Conservation (phyloP, 2,329 filamentous ascomycete genomes). For the Myriosclerotinia scirpicola region DNA sequence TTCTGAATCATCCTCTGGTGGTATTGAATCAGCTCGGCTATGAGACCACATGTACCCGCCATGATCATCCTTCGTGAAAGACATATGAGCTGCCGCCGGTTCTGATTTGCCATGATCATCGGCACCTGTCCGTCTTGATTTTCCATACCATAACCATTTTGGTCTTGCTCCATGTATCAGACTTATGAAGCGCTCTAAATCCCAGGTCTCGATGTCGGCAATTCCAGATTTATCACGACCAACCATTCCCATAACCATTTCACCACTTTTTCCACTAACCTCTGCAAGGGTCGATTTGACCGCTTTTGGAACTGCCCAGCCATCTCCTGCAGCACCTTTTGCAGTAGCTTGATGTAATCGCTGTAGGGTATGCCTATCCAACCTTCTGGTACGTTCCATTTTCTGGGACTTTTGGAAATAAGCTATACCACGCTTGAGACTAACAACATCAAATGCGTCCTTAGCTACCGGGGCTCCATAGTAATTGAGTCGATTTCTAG, state of each 20-base stretch:
- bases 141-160: conserved; percentile 95
- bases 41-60: conserved; percentile 48
- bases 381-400: conserved; percentile 70
- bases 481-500: conserved; percentile 83
- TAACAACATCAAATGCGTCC: conserved; percentile 84
- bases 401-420: conserved; percentile 91
- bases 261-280: conserved; percentile 88
- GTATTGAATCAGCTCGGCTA: conserved; percentile 53
- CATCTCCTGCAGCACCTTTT: conserved; percentile 85
- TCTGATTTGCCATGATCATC: conserved; percentile 48
- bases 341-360: conserved; percentile 80
- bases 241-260: conserved; percentile 95
- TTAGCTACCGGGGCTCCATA: conserved; percentile 82
- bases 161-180: conserved; percentile 77
- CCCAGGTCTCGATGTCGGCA: conserved; percentile 86
- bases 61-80: conserved; percentile 59
- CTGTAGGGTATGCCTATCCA: conserved; percentile 82
- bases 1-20: conserved; percentile 54
- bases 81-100: conserved; percentile 48
- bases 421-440: conserved; percentile 78
- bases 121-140: conserved; percentile 64
- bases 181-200: conserved; percentile 80
- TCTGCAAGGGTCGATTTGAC: conserved; percentile 95
- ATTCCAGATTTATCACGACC: conserved; percentile 82
- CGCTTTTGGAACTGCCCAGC: conserved; percentile 88